Evolutionary conservation across 495 filamentous ascomycete species (phyloP).

Genomic region (Aeminium ludgeri): DNA sequence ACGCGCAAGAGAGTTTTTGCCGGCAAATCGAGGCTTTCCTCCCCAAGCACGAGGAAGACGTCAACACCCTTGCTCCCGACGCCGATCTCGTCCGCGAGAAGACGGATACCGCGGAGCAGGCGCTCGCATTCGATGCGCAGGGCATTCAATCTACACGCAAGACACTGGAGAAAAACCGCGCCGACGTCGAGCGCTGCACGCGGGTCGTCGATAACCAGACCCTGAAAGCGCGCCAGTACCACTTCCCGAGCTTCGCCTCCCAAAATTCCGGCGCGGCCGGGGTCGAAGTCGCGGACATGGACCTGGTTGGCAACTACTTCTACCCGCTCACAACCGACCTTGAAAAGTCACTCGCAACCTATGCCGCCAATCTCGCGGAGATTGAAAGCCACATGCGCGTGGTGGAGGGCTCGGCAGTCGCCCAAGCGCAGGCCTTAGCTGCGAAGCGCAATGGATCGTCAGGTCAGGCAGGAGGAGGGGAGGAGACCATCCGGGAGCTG

Average conservation of each 20-base stretch:
- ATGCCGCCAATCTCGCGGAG: constrained; percentile 54
- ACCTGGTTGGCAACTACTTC: constrained; percentile 58
- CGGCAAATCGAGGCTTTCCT: constrained; percentile 42
- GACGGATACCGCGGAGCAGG: constrained; percentile 53
- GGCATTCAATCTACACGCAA: constrained; percentile 49
- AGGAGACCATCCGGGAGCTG: constrained; percentile 13
- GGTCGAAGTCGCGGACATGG: constrained; percentile 36
- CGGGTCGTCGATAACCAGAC: constrained; percentile 37
- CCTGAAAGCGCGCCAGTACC: constrained; percentile 43
- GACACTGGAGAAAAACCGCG: constrained; percentile 47
- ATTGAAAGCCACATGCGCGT: constrained; percentile 69
- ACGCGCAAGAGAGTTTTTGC: constrained; percentile 44
- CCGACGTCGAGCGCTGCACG: constrained; percentile 58
- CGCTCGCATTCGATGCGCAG: constrained; percentile 54
- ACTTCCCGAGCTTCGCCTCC: background rate
- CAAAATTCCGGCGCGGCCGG: constrained; percentile 17
- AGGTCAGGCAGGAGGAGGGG: background rate
- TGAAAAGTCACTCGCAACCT: constrained; percentile 44
- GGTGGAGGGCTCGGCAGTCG: constrained; percentile 51
- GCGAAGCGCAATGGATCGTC: constrained; percentile 4
- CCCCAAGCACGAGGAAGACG: constrained; percentile 45
- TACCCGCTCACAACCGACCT: constrained; percentile 55
- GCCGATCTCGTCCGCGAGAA: constrained; percentile 58
- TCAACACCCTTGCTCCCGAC: constrained; percentile 51
- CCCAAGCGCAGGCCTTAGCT: constrained; percentile 48